phyloP scores from a whole-genome alignment of 2,329 filamentous ascomycete genomes.

The Teratosphaeria zuluensis region DNA sequence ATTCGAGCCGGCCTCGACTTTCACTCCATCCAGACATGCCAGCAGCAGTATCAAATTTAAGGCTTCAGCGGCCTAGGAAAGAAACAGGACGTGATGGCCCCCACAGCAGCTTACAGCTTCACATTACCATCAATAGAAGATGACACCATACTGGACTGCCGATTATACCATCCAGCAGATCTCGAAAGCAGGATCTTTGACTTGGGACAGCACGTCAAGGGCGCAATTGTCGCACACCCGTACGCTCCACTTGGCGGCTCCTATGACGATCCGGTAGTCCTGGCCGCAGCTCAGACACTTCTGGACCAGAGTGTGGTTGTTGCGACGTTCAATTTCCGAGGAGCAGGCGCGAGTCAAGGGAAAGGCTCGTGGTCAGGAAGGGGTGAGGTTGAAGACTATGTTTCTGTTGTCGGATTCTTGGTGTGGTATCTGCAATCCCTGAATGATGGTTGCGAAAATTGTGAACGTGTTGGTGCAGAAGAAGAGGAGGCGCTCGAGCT shows the following conservation, averaged over 20 bases:
- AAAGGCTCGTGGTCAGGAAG: conserved; percentile 80
- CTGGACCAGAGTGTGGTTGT: conserved; percentile 65
- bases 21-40: neutral
- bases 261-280: conserved; percentile 73
- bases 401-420: conserved; percentile 71
- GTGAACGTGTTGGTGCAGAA: conserved; percentile 1
- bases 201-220: conserved; percentile 16
- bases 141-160: conserved; percentile 63
- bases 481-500: conserved; percentile 18
- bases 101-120: conserved; percentile 38
- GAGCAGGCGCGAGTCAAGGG: conserved; percentile 63
- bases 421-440: conserved; percentile 60
- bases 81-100: neutral
- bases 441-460: neutral
- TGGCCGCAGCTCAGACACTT: conserved; percentile 53
- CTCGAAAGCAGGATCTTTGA: neutral
- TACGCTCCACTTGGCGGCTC: conserved; percentile 81
- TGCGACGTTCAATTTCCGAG: conserved; percentile 86
- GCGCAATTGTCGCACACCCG: conserved; percentile 72
- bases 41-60: neutral
- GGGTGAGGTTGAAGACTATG: conserved; percentile 73
- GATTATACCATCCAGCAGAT: conserved; percentile 56
- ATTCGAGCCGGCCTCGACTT: neutral
- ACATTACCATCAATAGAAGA: conserved; percentile 80
- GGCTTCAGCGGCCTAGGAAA: neutral